These are phyloP conservation scores for Myotisia sp. DNA, from an alignment of 2,329 filamentous ascomycete species.

Conservation along the genomic window DNA sequence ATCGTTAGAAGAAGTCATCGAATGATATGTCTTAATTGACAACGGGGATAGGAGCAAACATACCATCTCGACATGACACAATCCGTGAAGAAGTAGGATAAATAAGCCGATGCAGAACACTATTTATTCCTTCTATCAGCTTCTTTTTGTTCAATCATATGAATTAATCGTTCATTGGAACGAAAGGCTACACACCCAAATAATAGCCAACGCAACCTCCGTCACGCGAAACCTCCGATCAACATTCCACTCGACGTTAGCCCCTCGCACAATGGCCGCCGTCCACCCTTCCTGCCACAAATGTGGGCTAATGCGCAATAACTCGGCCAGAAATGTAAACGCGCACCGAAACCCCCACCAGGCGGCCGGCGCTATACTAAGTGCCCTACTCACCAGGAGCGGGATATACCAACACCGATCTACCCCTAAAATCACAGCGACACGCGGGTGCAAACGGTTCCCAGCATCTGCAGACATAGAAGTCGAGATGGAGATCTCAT, in stretches of 20 bases:
- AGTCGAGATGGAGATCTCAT: slow-evolving; percentile 17
- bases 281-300: slow-evolving; percentile 30
- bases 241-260: slow-evolving; percentile 28
- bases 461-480: slow-evolving; percentile 18
- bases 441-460: slow-evolving; percentile 52
- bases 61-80: slow-evolving; percentile 74
- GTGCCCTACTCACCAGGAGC: slow-evolving; percentile 56
- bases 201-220: slow-evolving; percentile 56
- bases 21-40: slow-evolving; percentile 4
- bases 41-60: slow-evolving; percentile 18
- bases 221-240: slow-evolving; percentile 43
- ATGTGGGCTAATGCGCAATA: slow-evolving; percentile 37
- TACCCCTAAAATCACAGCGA: slow-evolving; percentile 64
- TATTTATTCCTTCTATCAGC: slow-evolving; percentile 19
- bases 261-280: slow-evolving; percentile 25
- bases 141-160: slow-evolving; percentile 3
- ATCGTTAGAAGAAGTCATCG: no score
- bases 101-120: slow-evolving; percentile 63
- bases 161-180: no score
- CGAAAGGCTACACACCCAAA: slow-evolving; percentile 47
- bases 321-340: slow-evolving; percentile 52
- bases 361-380: slow-evolving; percentile 55
- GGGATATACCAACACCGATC: slow-evolving; percentile 58
- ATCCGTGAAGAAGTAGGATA: slow-evolving; percentile 72
- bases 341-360: slow-evolving; percentile 59